Conservation (phyloP, 305 asterid genomes). For the Solanum hybrid region DNA sequence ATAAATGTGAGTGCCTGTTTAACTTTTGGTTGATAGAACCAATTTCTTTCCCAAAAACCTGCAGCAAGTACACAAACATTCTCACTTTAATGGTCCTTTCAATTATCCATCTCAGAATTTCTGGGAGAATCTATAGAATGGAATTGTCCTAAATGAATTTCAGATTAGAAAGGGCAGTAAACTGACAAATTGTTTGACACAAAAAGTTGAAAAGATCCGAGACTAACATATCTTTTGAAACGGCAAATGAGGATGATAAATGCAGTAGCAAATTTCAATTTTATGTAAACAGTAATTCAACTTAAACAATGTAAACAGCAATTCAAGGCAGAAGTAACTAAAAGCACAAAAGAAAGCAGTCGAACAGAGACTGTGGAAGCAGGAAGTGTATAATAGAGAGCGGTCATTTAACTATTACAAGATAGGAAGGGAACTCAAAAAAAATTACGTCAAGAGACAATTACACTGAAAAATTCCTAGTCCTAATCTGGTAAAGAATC, state of each 20-base stretch:
- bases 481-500: not conserved
- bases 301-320: not conserved
- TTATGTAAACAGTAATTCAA: not conserved
- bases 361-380: not conserved
- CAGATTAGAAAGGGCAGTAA: not conserved
- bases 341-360: not conserved
- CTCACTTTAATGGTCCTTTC: not conserved
- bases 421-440: not conserved
- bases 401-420: not conserved
- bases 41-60: constrained; percentile 46
- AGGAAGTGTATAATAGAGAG: not conserved
- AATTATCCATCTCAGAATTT: not conserved
- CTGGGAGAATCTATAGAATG: not conserved
- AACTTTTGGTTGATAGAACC: constrained; percentile 47
- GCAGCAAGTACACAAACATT: constrained; percentile 23
- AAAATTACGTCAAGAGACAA: not conserved
- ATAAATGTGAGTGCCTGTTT: constrained; percentile 41
- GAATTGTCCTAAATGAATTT: not conserved
- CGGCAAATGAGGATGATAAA: not conserved
- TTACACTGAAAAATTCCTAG: not conserved
- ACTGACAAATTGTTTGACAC: not conserved
- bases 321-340: not conserved
- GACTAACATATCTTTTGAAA: not conserved
- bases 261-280: not conserved
- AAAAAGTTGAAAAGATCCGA: not conserved